These are phyloP conservation scores for Lizonia empirigonia DNA, from an alignment of 2,329 filamentous ascomycete genomes.

Conservation along the genomic window DNA sequence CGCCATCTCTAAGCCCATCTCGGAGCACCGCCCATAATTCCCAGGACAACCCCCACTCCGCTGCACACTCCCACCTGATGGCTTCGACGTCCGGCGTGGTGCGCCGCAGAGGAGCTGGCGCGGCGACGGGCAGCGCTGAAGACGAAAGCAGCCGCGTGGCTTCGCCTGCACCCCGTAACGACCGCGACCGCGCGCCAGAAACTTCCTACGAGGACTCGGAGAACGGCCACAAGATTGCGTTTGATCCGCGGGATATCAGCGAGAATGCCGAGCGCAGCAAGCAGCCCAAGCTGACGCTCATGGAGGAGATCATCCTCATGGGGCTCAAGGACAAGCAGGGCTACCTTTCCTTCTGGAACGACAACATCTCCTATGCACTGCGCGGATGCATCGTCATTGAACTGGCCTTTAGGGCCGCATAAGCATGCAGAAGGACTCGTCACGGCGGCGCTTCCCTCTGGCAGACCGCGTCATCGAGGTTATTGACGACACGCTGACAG, in stretches of 20 bases:
- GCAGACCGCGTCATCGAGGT: conserved; percentile 96
- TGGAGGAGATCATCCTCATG: conserved; percentile 96
- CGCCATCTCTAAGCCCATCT: conserved; percentile 42
- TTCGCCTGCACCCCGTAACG: conserved; percentile 68
- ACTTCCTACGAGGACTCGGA: conserved; percentile 89
- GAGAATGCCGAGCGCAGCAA: conserved; percentile 96
- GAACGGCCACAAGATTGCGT: conserved; percentile 98
- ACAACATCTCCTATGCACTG: conserved; percentile 98
- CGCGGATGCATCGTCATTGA: conserved; percentile 98
- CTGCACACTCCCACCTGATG: conserved; percentile 54
- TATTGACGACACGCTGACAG: conserved; percentile 92
- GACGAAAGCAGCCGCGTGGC: conserved; percentile 69
- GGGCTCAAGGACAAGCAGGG: conserved; percentile 99
- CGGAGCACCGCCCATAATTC: conserved; percentile 42
- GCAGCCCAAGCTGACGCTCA: conserved; percentile 96
- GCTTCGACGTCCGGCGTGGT: conserved; percentile 74
- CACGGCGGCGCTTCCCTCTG: conserved; percentile 87
- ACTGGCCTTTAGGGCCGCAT: conserved; percentile 94
- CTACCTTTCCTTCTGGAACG: conserved; percentile 99
- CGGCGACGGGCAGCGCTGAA: conserved; percentile 56
- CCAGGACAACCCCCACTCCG: conserved; percentile 37
- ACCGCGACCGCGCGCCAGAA: conserved; percentile 64
- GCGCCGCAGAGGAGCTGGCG: conserved; percentile 69
- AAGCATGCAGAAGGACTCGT: conserved; percentile 97
- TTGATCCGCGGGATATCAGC: conserved; percentile 94